Conservation (phyloP, 108 stramenopile genomes). For the Aurantiochytrium sp. region DNA sequence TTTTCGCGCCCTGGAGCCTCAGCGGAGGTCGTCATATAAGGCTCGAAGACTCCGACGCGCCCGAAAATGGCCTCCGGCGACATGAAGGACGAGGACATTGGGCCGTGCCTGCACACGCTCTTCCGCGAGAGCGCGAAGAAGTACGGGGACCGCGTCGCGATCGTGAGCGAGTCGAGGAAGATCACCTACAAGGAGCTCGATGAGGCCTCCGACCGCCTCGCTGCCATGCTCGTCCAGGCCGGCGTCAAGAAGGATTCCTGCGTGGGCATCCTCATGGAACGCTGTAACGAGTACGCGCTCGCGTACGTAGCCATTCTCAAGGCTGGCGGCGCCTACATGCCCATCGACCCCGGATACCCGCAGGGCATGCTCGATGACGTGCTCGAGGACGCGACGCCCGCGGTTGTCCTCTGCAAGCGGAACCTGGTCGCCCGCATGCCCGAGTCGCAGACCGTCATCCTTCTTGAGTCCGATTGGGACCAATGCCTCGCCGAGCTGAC, state of each 20-base stretch:
- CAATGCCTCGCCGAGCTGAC: conserved; percentile 32
- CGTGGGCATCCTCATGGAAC: conserved; percentile 62
- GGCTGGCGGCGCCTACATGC: conserved; percentile 67
- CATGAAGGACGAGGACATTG: background rate
- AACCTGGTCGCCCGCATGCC: conserved; percentile 38
- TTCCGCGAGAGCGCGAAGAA: conserved; percentile 36
- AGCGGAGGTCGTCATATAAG: too few species aligned
- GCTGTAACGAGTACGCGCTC: conserved; percentile 60
- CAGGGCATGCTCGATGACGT: conserved; percentile 61
- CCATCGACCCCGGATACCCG: conserved; percentile 70
- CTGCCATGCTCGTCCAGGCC: conserved; percentile 35
- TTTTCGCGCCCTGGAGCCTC: too few species aligned
- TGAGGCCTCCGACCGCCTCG: conserved; percentile 36
- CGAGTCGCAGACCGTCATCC: conserved; percentile 40
- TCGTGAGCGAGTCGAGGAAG: conserved; percentile 36
- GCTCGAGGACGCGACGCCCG: conserved; percentile 50
- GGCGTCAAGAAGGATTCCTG: conserved; percentile 39
- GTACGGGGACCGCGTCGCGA: conserved; percentile 38
- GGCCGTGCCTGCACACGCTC: conserved; percentile 41
- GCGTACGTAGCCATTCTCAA: conserved; percentile 62
- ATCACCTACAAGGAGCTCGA: conserved; percentile 51
- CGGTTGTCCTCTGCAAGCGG: conserved; percentile 44
- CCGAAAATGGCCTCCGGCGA: too few species aligned
- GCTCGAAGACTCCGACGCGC: too few species aligned
- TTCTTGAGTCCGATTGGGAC: conserved; percentile 2